Evolutionary conservation across 75 land plant species (phyloP).

Genomic region (Cunninghamia lanceolata): DNA sequence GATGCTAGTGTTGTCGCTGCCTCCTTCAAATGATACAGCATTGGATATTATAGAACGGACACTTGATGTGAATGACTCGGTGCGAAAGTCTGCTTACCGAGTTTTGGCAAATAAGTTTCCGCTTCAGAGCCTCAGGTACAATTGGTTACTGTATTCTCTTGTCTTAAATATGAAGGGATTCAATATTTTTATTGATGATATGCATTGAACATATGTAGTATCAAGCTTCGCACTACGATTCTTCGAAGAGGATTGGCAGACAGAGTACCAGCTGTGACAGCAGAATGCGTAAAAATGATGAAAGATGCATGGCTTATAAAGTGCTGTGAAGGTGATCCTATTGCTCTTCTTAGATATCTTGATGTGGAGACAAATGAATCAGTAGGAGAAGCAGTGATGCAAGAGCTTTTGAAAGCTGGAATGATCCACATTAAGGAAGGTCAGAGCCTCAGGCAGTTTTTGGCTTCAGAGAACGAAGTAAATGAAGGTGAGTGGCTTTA

Average conservation of each 20-base stretch:
- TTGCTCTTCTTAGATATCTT: conserved; percentile 72
- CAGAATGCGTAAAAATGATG: conserved; percentile 81
- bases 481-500: conserved; percentile 33
- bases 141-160: background rate
- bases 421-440: conserved; percentile 41
- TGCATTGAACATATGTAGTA: conserved; percentile 43
- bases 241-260: conserved; percentile 89
- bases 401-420: conserved; percentile 57
- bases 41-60: conserved; percentile 64
- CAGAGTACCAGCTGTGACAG: conserved; percentile 62
- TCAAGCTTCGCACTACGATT: conserved; percentile 71
- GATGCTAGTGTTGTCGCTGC: conserved; percentile 66
- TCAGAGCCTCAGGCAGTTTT: conserved; percentile 49
- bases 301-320: conserved; percentile 82
- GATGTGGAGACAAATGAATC: conserved; percentile 97
- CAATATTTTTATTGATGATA: background rate
- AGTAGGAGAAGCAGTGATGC: conserved; percentile 83
- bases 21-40: conserved; percentile 67
- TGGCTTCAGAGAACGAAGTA: conserved; percentile 22
- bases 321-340: conserved; percentile 69
- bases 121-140: conserved; percentile 82
- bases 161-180: background rate
- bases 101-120: conserved; percentile 89
- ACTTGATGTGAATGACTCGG: conserved; percentile 83
- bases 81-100: conserved; percentile 76